Evolutionary conservation across 371 early-diverging fungal genomes (phyloP).

Genomic region (Gilbertella persicaria): DNA sequence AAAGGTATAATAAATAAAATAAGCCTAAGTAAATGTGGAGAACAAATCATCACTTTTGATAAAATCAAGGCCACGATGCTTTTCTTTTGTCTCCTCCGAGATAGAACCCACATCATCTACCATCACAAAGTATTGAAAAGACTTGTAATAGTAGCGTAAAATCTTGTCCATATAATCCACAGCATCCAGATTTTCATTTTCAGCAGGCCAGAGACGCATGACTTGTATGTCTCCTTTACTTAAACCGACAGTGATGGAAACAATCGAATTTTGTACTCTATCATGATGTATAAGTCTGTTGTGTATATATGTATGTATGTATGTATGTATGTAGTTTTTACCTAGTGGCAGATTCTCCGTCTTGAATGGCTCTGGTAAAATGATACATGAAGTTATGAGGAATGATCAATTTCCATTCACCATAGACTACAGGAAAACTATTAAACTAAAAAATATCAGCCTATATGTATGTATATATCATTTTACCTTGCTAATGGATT

Average conservation of each 20-base stretch:
- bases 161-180: slow-evolving; percentile 9
- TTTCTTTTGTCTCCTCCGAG: neutral
- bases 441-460: slow-evolving; percentile 7
- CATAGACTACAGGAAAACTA: slow-evolving; percentile 1
- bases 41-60: slow-evolving; percentile 2
- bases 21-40: slow-evolving; percentile 4
- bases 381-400: slow-evolving; percentile 4
- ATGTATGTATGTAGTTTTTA: too few relatives aligned
- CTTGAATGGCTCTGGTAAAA: neutral
- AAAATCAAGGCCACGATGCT: slow-evolving; percentile 13
- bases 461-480: neutral
- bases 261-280: slow-evolving; percentile 5
- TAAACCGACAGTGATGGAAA: slow-evolving; percentile 3
- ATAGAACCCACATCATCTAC: slow-evolving; percentile 21
- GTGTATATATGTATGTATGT: too few relatives aligned
- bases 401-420: slow-evolving; percentile 23
- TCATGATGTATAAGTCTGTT: neutral
- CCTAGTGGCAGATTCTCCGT: neutral
- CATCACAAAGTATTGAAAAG: slow-evolving; percentile 19
- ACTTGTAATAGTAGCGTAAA: slow-evolving; percentile 6
- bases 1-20: too few relatives aligned
- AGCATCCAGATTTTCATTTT: neutral
- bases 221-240: neutral
- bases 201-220: slow-evolving; percentile 8
- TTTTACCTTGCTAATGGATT: slow-evolving; percentile 7